These are phyloP conservation scores for Kalmusia sp. DNA, from an alignment of 2,329 filamentous ascomycete genomes.

Conservation along the genomic window DNA sequence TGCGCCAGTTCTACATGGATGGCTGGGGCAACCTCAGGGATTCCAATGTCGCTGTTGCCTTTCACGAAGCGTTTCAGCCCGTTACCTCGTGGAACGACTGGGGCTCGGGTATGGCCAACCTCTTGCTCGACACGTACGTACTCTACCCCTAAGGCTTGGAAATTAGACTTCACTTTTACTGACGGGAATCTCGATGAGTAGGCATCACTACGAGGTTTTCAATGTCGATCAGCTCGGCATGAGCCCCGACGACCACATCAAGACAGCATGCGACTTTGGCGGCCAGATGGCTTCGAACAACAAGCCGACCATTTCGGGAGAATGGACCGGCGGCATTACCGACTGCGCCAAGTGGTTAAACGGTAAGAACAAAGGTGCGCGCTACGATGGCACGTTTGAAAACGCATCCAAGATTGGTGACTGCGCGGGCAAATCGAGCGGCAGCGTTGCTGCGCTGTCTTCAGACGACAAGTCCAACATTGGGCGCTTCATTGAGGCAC, in stretches of 20 bases:
- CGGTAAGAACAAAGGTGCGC: constrained; percentile 54
- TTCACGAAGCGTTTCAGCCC: constrained; percentile 57
- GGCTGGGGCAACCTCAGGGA: constrained; percentile 55
- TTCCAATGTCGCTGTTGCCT: constrained; percentile 51
- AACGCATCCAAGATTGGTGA: constrained; percentile 49
- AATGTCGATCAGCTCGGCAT: constrained; percentile 45
- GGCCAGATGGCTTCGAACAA: constrained; percentile 53
- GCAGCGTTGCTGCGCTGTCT: constrained; percentile 51
- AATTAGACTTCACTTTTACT: no score
- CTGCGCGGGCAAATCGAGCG: constrained; percentile 54
- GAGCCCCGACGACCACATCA: constrained; percentile 49
- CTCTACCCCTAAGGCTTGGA: no score
- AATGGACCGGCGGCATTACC: constrained; percentile 56
- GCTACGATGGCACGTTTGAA: constrained; percentile 53
- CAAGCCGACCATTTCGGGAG: constrained; percentile 57
- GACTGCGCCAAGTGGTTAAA: constrained; percentile 59
- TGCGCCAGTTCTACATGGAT: constrained; percentile 57
- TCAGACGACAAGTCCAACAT: constrained; percentile 53
- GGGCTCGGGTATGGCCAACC: constrained; percentile 52
- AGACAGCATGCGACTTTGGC: constrained; percentile 53
- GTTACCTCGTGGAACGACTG: constrained; percentile 54
- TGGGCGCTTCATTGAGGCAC: constrained; percentile 54
- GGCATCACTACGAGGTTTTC: constrained; percentile 59
- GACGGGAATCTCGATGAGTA: neutral
- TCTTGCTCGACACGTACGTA: constrained; percentile 51